Evolutionary conservation across 2,329 filamentous ascomycete genomes (phyloP).

Genomic region (Dothidotthia symphoricarpi): DNA sequence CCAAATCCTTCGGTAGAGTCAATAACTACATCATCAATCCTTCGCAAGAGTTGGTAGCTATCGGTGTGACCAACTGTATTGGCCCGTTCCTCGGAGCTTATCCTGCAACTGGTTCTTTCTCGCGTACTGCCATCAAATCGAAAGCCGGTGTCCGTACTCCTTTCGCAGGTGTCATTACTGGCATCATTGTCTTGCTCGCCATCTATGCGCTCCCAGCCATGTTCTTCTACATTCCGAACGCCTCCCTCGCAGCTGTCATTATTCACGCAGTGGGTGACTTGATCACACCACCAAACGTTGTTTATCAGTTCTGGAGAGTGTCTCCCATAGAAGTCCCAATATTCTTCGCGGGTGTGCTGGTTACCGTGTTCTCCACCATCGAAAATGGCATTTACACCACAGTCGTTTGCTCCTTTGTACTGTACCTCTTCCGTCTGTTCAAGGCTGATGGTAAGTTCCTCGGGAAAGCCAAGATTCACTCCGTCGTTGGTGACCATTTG

Average conservation of each 20-base stretch:
- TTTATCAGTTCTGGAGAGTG: slow-evolving; percentile 94
- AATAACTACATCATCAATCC: slow-evolving; percentile 97
- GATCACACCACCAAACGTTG: slow-evolving; percentile 83
- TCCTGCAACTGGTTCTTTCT: slow-evolving; percentile 92
- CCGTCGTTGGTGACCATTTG: slow-evolving; percentile 73
- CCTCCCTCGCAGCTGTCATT: slow-evolving; percentile 81
- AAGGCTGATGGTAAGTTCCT: slow-evolving; percentile 83
- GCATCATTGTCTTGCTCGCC: slow-evolving; percentile 78
- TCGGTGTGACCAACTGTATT: slow-evolving; percentile 83
- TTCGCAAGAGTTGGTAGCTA: slow-evolving; percentile 92
- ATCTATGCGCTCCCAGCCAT: slow-evolving; percentile 85
- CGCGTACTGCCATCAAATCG: slow-evolving; percentile 92
- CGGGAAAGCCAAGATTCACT: slow-evolving; percentile 80
- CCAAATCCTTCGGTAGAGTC: slow-evolving; percentile 91
- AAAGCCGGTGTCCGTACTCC: slow-evolving; percentile 94
- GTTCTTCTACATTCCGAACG: slow-evolving; percentile 89
- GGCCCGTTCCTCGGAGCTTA: slow-evolving; percentile 90
- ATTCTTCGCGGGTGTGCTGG: slow-evolving; percentile 89
- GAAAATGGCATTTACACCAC: slow-evolving; percentile 93
- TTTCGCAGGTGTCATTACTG: slow-evolving; percentile 85
- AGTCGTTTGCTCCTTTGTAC: slow-evolving; percentile 69
- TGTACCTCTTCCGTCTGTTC: slow-evolving; percentile 80
- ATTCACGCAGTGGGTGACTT: slow-evolving; percentile 94
- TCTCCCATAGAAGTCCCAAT: slow-evolving; percentile 87
- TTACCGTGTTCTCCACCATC: slow-evolving; percentile 83